phyloP scores from a whole-genome alignment of 2,329 filamentous ascomycete species.

The Bipolaris bicolor region DNA sequence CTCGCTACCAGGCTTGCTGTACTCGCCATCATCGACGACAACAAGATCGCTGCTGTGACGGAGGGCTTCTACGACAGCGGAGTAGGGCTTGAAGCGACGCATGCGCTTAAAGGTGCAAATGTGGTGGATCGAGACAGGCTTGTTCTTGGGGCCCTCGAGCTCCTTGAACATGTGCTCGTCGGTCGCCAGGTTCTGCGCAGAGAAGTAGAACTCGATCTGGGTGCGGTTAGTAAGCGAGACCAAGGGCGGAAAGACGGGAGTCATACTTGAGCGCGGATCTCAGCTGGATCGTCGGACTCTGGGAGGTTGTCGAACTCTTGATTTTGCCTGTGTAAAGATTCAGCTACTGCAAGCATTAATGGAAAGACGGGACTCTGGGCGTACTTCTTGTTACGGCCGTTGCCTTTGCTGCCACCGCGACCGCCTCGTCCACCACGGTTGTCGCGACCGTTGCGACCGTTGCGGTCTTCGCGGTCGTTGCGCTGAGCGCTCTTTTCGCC shows the following conservation, averaged over 20 bases:
- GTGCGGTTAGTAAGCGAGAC: constrained; percentile 22
- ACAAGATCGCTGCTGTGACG: constrained; percentile 76
- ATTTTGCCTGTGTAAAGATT: constrained; percentile 29
- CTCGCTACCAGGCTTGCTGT: constrained; percentile 50
- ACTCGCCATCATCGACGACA: constrained; percentile 75
- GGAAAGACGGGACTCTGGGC: neutral
- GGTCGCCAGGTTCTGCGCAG: constrained; percentile 83
- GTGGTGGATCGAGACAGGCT: constrained; percentile 76
- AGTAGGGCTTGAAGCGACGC: constrained; percentile 90
- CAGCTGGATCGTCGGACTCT: constrained; percentile 75
- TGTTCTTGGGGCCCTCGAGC: constrained; percentile 80
- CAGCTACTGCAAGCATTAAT: neutral
- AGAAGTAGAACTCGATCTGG: constrained; percentile 95
- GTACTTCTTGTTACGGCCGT: constrained; percentile 26
- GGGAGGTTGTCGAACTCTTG: constrained; percentile 57
- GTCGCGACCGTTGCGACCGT: constrained; percentile 18
- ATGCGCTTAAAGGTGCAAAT: constrained; percentile 94
- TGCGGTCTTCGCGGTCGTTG: constrained; percentile 24
- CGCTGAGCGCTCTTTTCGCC: constrained; percentile 20
- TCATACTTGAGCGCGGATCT: constrained; percentile 82
- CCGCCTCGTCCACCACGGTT: constrained; percentile 21
- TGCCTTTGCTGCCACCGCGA: constrained; percentile 22
- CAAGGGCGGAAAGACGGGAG: neutral
- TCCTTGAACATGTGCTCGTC: constrained; percentile 86
- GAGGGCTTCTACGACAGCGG: constrained; percentile 80